Conservation (phyloP, 2,329 filamentous ascomycete genomes). For the Chalara sp. region DNA sequence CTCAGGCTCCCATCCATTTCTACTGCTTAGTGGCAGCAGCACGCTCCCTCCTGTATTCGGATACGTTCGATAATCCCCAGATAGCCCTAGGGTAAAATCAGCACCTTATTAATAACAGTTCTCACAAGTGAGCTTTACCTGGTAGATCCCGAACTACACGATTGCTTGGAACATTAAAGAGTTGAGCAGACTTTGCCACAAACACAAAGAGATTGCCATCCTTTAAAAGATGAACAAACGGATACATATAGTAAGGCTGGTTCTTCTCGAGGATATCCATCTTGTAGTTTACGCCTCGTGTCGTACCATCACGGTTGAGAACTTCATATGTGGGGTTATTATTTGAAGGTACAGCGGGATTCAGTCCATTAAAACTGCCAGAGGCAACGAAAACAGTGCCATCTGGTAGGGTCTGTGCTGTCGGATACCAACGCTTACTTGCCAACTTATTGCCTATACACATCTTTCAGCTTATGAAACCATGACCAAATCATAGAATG, state of each 20-base stretch:
- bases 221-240: slow-evolving; percentile 51
- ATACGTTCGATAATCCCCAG: slow-evolving; percentile 51
- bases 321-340: slow-evolving; percentile 60
- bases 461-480: background rate
- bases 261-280: slow-evolving; percentile 49
- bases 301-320: slow-evolving; percentile 39
- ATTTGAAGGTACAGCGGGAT: slow-evolving; percentile 45
- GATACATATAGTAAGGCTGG: slow-evolving; percentile 60
- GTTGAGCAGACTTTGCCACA: slow-evolving; percentile 46
- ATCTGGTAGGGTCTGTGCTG: slow-evolving; percentile 51
- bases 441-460: slow-evolving; percentile 36
- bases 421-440: slow-evolving; percentile 53
- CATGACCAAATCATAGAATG: background rate
- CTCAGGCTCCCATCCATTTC: slow-evolving; percentile 45
- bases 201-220: slow-evolving; percentile 52
- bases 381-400: slow-evolving; percentile 52
- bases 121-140: slow-evolving; percentile 22
- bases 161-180: slow-evolving; percentile 44
- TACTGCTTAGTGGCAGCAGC: slow-evolving; percentile 44
- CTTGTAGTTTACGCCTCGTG: slow-evolving; percentile 20
- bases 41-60: slow-evolving; percentile 54
- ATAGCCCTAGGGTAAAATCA: slow-evolving; percentile 25
- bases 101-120: no score
- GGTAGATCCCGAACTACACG: slow-evolving; percentile 39
- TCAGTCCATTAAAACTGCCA: slow-evolving; percentile 51